Evolutionary conservation across 2,329 filamentous ascomycete species (phyloP).

Genomic region (Fusarium pseudonygamai): DNA sequence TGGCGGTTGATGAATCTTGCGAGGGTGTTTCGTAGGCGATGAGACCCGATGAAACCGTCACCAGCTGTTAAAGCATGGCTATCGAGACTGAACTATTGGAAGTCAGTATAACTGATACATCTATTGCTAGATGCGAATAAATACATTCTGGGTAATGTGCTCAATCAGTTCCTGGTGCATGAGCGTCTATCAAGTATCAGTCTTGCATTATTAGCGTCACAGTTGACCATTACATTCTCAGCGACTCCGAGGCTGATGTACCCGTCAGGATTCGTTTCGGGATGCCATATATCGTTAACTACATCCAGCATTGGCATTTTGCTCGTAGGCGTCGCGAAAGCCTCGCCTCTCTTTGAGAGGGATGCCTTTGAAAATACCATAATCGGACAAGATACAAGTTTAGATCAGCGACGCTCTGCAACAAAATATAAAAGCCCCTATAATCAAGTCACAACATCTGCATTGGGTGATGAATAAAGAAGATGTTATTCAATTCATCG

Average conservation of each 20-base stretch:
- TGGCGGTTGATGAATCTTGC: not conserved
- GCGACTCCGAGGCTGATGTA: not conserved
- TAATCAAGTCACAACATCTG: rapidly evolving
- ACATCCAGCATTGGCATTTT: not conserved
- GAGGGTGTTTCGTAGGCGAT: not conserved
- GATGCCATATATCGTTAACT: not conserved
- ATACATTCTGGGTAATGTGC: not conserved
- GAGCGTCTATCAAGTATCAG: not conserved
- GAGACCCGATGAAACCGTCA: not conserved
- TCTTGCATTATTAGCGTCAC: rapidly evolving
- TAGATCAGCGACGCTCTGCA: rapidly evolving
- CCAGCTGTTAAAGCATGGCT: not conserved
- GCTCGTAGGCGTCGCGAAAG: not conserved
- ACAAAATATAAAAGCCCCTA: not conserved
- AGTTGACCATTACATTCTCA: not conserved
- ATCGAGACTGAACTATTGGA: not conserved
- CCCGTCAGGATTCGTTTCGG: not conserved
- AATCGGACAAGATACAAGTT: too few species aligned
- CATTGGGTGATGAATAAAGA: too few species aligned
- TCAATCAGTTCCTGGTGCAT: not conserved
- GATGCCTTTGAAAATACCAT: rapidly evolving
- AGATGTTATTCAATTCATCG: not conserved
- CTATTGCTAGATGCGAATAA: too few species aligned
- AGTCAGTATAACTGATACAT: not conserved
- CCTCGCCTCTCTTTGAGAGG: not conserved